Conservation (phyloP, 2,329 filamentous ascomycete genomes). For the Exophiala sp. region DNA sequence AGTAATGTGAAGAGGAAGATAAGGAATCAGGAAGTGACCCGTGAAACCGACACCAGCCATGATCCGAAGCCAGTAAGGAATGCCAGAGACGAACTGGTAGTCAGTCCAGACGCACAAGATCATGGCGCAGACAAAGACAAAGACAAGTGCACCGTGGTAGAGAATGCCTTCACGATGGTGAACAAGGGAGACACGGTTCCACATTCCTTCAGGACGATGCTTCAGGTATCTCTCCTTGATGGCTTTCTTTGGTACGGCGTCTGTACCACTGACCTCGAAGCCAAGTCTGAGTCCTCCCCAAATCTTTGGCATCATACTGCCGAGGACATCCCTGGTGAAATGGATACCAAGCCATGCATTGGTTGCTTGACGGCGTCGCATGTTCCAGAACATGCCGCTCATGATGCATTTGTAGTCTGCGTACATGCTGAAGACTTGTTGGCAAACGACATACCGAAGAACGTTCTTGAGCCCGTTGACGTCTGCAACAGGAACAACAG, state of each 20-base stretch:
- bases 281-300: slow-evolving; percentile 10
- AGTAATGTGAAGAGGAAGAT: slow-evolving; percentile 14
- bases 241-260: background rate
- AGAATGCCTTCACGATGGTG: slow-evolving; percentile 20
- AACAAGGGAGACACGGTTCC: slow-evolving; percentile 9
- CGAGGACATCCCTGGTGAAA: slow-evolving; percentile 20
- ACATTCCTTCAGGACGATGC: slow-evolving; percentile 3
- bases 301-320: slow-evolving; percentile 11
- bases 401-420: background rate
- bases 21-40: slow-evolving; percentile 14
- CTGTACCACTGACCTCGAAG: slow-evolving; percentile 20
- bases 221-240: slow-evolving; percentile 18
- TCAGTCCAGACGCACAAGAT: background rate
- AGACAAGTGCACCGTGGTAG: slow-evolving; percentile 7
- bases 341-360: slow-evolving; percentile 22
- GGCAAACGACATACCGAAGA: slow-evolving; percentile 5
- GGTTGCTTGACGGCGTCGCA: slow-evolving; percentile 16
- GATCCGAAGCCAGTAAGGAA: slow-evolving; percentile 13
- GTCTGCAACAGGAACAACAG: slow-evolving; percentile 15
- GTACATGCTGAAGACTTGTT: background rate
- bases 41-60: slow-evolving; percentile 17
- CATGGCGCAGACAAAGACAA: slow-evolving; percentile 8
- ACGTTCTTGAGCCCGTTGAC: slow-evolving; percentile 2
- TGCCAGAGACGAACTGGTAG: background rate
- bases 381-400: slow-evolving; percentile 6